These are phyloP conservation scores for Allomyces macrogynus DNA, from an alignment of 192 early-diverging fungal species.

Conservation along the genomic window DNA sequence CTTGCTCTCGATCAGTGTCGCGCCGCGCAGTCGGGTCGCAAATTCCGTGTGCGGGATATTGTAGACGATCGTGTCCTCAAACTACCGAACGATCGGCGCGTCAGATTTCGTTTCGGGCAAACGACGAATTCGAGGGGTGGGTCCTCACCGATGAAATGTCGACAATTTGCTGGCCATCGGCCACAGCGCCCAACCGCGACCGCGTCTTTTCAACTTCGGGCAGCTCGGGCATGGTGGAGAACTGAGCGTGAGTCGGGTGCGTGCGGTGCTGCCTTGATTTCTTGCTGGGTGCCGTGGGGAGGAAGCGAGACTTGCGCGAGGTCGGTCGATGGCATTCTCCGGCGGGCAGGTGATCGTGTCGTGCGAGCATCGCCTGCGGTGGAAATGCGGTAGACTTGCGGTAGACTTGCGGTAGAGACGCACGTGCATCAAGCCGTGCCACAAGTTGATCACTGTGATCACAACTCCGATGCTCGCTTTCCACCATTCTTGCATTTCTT, in stretches of 20 bases:
- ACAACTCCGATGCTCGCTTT: no score
- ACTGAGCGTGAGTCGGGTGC: not conserved
- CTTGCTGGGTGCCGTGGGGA: no score
- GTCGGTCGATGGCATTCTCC: no score
- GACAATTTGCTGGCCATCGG: slow-evolving; percentile 26
- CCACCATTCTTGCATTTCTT: no score
- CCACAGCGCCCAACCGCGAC: slow-evolving; percentile 24
- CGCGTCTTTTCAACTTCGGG: slow-evolving; percentile 55
- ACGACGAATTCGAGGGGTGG: not conserved
- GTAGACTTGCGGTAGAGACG: no score
- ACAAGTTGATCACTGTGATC: no score
- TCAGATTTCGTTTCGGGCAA: not conserved
- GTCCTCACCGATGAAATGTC: slow-evolving; percentile 17
- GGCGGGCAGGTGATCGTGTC: no score
- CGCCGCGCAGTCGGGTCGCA: slow-evolving; percentile 14
- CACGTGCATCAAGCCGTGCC: no score
- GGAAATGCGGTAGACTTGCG: no score
- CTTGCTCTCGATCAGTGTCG: slow-evolving; percentile 34
- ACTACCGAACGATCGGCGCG: not conserved
- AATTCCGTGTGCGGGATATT: slow-evolving; percentile 13
- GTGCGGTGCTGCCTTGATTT: no score
- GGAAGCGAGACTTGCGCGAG: no score
- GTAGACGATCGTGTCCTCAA: slow-evolving; percentile 27
- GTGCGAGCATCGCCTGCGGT: no score
- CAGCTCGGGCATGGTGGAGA: slow-evolving; percentile 40